A percentile compares a stretch with the other conserved stretches of the same genome.
Evolutionary conservation across 345 rosid species (phyloP).

Genomic region (Turritis glabra): DNA sequence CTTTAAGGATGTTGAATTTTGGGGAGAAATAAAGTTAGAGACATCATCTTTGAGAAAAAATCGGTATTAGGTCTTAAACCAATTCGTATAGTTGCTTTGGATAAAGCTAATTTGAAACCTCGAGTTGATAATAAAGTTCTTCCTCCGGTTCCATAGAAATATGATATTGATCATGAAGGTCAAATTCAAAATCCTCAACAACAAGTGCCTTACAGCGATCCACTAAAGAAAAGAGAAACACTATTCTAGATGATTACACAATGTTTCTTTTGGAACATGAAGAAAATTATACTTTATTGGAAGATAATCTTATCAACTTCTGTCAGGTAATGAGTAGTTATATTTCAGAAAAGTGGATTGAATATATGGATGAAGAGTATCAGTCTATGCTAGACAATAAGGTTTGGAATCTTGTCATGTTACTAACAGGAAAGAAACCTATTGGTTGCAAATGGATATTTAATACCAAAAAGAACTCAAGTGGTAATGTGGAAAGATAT

Average conservation of each 20-base stretch:
- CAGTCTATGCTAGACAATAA: neutral
- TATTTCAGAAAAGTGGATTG: neutral
- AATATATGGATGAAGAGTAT: neutral
- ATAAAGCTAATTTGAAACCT: too few relatives aligned
- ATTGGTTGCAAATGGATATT: conserved; percentile 13
- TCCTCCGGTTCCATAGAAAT: too few relatives aligned
- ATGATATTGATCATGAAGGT: neutral
- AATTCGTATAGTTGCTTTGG: too few relatives aligned
- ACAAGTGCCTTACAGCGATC: neutral
- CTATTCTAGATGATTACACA: neutral
- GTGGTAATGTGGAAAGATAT: neutral
- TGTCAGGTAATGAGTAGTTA: neutral
- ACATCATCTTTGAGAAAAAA: too few relatives aligned
- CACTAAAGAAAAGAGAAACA: neutral
- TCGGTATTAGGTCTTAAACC: too few relatives aligned
- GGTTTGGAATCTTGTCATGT: neutral
- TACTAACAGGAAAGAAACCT: neutral
- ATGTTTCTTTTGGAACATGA: neutral
- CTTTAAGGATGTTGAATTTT: too few relatives aligned
- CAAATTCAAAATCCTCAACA: neutral
- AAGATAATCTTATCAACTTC: neutral
- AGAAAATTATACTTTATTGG: neutral
- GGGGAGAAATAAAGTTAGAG: too few relatives aligned
- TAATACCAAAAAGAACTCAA: neutral
- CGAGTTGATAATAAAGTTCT: too few relatives aligned